Evolutionary conservation across 2,329 filamentous ascomycete species (phyloP), one percentile per base, ranked within the genome.

Genomic region (Ciborinia camelliae): DNA sequence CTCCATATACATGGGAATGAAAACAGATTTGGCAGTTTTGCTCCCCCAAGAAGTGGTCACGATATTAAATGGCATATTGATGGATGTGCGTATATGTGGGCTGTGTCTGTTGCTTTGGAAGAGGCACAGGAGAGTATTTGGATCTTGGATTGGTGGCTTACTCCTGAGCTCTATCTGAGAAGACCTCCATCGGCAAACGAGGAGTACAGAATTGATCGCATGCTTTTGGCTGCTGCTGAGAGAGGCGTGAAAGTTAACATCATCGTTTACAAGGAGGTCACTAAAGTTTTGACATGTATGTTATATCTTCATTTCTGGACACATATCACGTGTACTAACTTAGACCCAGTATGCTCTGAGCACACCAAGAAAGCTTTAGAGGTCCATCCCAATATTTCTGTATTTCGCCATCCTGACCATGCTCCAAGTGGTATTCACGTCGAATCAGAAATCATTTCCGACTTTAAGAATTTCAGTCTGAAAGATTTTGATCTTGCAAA

Each of bases 351-450:
- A 58, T 87, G 81, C 14, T 88, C 84, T 0, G 76, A 87, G 71
- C 91, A 96, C 74, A 96, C 92, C 5, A 95, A 94, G 73, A 86
- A 91, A 73, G 82, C 83, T 50, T 80, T 97, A 37, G 91, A 97
- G 74, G 81, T 94, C 43, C 91, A 95, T 73, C 86, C 86, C 10
- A 96, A 96, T 73, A 95, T 97, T 76, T 84, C 86, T 52, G 92
- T 97, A 14, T 96, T 97, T 76, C 84, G 93, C 26, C 92, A 97
- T 75, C 94, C 94, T 2, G 93, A 97, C 72, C 93, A 97, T 78
- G 77, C 89, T 5, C 91, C 91, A 1, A 90, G 90, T 70, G 85
- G 86, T 55, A 84, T 90, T 68, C 88, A 86, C 39, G 73, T 93
- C 26, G 81, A 85, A 47, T 84, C 86, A 0, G 81, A 93, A 30